Evolutionary conservation across 345 rosid species (phyloP), one percentile per base, ranked within the genome.

Genomic region (Arabidopsis suecica): DNA sequence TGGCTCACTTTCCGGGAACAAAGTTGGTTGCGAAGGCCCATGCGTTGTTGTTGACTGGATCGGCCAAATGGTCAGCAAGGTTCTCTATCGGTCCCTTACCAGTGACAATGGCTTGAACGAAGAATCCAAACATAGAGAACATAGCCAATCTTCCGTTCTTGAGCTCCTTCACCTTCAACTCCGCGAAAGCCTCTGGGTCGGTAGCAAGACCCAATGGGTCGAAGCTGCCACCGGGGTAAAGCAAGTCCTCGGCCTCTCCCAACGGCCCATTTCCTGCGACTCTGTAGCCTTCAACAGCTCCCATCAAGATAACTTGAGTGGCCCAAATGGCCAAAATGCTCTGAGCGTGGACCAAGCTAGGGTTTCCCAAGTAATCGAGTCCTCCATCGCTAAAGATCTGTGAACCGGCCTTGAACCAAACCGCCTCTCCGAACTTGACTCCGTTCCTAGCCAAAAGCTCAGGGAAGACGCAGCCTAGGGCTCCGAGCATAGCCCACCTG

Each of bases 21-120:
- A 87, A 92, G 97, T 89, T 91, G 69, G 93, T 91, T 79, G 92
- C 94, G 9, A 75, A 90, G 22, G 96, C 88, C 96, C 96, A 90
- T 7, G 96, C 96, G 25, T 90, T 90, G 96, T 91, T 89, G 88
- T 79, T 88, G 18, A 89, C 97, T 0, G 95, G 95, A 76, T 89
- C 97, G 0, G 91, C 88, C 64, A 91, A 84, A 81, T 89, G 97
- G 80, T 89, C 95, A 18, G 95, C 95, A 75, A 91, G 73, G 79
- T 88, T 91, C 83, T 88, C 90, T 68, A 89, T 20, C 0, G 96
- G 96, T 7, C 95, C 91, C 81, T 89, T 89, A 30, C 96, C 91
- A 0, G 96, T 91, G 10, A 91, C 97, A 6, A 87, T 92, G 65
- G 97, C 97, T 73, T 89, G 93, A 47, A 89, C 95, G 4, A 85